Conservation (phyloP, 139 green algal genomes). For the Chlorella sorokiniana region DNA sequence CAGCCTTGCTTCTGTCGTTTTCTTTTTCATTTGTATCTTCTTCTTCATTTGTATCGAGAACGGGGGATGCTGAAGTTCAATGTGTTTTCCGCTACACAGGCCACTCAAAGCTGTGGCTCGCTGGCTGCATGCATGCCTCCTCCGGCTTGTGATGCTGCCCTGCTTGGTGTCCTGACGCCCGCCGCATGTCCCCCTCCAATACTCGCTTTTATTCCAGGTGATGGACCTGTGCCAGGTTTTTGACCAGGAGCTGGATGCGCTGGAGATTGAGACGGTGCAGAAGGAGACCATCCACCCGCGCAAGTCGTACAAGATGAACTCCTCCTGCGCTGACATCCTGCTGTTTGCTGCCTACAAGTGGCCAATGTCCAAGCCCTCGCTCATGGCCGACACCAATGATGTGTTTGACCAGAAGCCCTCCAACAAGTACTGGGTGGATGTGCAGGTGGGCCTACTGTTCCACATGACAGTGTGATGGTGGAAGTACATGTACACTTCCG, state of each 20-base stretch:
- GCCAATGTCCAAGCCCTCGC: slow-evolving; percentile 90
- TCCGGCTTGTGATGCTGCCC: neutral
- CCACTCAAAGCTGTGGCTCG: no score
- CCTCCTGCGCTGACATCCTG: slow-evolving; percentile 91
- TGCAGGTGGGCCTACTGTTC: slow-evolving; percentile 79
- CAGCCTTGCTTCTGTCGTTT: no score
- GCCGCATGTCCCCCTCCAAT: neutral
- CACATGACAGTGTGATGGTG: neutral
- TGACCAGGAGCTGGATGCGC: slow-evolving; percentile 98
- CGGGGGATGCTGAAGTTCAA: no score
- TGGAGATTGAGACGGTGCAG: slow-evolving; percentile 99
- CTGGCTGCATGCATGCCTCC: no score
- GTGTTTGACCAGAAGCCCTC: slow-evolving; percentile 93
- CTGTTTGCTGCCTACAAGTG: slow-evolving; percentile 99
- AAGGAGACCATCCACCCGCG: slow-evolving; percentile 99
- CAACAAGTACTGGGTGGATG: slow-evolving; percentile 99
- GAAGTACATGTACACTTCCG: neutral
- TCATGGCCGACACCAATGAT: slow-evolving; percentile 96
- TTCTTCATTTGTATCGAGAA: no score
- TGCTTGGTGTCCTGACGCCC: neutral
- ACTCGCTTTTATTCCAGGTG: neutral
- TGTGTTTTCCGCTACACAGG: no score
- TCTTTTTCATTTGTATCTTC: no score
- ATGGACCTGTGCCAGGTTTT: slow-evolving; percentile 81
- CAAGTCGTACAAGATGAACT: slow-evolving; percentile 95